phyloP scores from a whole-genome alignment of 2,329 filamentous ascomycete genomes.

The Penicillium hordei region DNA sequence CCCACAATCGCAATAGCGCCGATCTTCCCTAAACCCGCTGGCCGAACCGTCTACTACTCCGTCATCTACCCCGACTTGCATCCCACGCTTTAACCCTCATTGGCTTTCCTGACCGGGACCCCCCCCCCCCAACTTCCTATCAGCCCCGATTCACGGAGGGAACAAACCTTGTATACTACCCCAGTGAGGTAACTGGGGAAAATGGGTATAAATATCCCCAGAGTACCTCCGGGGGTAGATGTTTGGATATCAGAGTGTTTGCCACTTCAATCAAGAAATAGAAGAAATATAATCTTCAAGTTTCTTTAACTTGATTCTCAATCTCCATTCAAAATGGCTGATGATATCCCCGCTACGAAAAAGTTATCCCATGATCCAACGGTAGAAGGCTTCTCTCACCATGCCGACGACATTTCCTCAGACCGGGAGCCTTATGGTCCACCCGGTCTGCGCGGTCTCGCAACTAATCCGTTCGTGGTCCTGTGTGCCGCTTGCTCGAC shows the following conservation, averaged over 20 bases:
- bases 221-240: background rate
- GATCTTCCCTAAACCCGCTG: conserved; percentile 3
- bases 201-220: conserved; percentile 3
- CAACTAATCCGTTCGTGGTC: conserved; percentile 51
- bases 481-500: conserved; percentile 54
- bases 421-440: conserved; percentile 36
- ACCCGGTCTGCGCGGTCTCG: conserved; percentile 49
- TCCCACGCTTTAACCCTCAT: background rate
- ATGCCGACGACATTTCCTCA: conserved; percentile 33
- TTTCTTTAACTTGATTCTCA: background rate
- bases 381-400: conserved; percentile 34
- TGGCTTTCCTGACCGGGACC: background rate
- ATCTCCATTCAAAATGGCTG: conserved; percentile 19
- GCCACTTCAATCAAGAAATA: background rate
- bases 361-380: conserved; percentile 18
- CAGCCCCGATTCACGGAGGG: background rate
- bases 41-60: background rate
- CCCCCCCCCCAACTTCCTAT: background rate
- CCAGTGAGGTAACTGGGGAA: background rate
- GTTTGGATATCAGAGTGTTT: background rate
- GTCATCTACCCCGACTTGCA: background rate
- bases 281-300: background rate
- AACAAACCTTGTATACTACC: background rate
- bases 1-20: conserved; percentile 1
- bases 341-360: conserved; percentile 20